Conservation (phyloP, 2,329 filamentous ascomycete genomes). For the Capronia americana region DNA sequence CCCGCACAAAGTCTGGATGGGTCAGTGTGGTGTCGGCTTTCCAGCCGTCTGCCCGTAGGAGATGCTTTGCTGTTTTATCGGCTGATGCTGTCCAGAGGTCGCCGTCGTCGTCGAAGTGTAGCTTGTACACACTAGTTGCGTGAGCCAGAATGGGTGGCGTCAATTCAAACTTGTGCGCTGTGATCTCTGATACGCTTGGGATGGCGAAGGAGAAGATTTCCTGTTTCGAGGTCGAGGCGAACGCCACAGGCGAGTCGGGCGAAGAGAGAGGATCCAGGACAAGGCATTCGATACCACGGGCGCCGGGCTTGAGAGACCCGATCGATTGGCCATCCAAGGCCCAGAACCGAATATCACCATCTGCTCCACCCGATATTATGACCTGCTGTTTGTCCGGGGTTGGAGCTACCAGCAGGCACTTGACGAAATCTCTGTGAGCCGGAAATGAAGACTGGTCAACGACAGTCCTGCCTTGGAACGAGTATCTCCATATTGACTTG, state of each 20-base stretch:
- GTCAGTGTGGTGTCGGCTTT: slow-evolving; percentile 71
- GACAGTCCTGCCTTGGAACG: slow-evolving; percentile 70
- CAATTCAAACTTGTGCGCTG: slow-evolving; percentile 62
- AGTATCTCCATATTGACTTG: slow-evolving; percentile 87
- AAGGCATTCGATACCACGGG: slow-evolving; percentile 79
- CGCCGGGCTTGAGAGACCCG: slow-evolving; percentile 78
- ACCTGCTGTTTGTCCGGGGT: slow-evolving; percentile 65
- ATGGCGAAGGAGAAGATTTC: slow-evolving; percentile 72
- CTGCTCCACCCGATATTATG: slow-evolving; percentile 76
- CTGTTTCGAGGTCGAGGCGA: slow-evolving; percentile 81
- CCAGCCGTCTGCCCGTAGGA: slow-evolving; percentile 73
- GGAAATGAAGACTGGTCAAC: slow-evolving; percentile 32
- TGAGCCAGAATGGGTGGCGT: slow-evolving; percentile 71
- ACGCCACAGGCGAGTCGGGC: slow-evolving; percentile 56
- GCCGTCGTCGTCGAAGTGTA: slow-evolving; percentile 73
- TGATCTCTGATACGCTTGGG: slow-evolving; percentile 39
- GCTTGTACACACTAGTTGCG: slow-evolving; percentile 86
- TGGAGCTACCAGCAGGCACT: slow-evolving; percentile 69
- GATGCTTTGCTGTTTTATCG: slow-evolving; percentile 84
- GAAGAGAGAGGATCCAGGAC: slow-evolving; percentile 72
- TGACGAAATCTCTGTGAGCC: slow-evolving; percentile 76
- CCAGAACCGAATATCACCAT: slow-evolving; percentile 85
- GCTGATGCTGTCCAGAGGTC: slow-evolving; percentile 94
- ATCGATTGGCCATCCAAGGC: slow-evolving; percentile 72
- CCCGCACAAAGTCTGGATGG: slow-evolving; percentile 90